Base-by-base conservation (phyloP, 2,329 filamentous ascomycete genomes). In the Rutstroemia sydowiana region DNA sequence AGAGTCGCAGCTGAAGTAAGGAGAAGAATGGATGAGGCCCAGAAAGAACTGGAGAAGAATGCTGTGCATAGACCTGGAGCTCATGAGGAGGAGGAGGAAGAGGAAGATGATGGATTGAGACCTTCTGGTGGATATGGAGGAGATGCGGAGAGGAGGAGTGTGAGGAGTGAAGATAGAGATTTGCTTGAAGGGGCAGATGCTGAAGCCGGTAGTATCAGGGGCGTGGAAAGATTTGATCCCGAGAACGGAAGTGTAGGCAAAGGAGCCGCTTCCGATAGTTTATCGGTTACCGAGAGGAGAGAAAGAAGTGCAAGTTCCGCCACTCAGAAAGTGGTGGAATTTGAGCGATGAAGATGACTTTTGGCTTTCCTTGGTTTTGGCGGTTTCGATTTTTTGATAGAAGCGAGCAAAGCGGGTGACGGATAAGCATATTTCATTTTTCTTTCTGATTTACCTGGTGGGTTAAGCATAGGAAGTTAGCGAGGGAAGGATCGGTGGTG, bases 11-110 rank as follows among this genome's bases (percentile, higher is more conserved):
- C 86, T 1, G 93, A 98, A 68, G 92, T 98, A 47, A 79, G 87
- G 59, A 82, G 91, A 62, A 79, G 91, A 41, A 95, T 97, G 85
- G 92, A 98, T 57, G 93, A 98, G 66, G 92, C 92, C 3, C 91
- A 96, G 69, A 84, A 83, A 61, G 92, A 97, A 65, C 72, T 96
- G 59, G 92, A 96, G 69, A 86, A 84, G 69, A 91, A 90, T 55
- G 86, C 85, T 0, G 70, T 84, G n/a, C 75, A 84, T 62, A 74
- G 73, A 57, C 78, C 79, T 0, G 79, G 83, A 0, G 85, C 89
- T 1, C 84, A 88, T 0, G 81, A 84, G 1, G 80, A 82, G 0
- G 85, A 85, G 0, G 84, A 84, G 0, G 85, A 87, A 3, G 84
- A 87, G 11, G 81, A 81, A 20, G 78, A 82, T 36, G 45, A 75